phyloP scores from a whole-genome alignment of 345 rosid genomes.

The Streptanthus diversifolius region DNA sequence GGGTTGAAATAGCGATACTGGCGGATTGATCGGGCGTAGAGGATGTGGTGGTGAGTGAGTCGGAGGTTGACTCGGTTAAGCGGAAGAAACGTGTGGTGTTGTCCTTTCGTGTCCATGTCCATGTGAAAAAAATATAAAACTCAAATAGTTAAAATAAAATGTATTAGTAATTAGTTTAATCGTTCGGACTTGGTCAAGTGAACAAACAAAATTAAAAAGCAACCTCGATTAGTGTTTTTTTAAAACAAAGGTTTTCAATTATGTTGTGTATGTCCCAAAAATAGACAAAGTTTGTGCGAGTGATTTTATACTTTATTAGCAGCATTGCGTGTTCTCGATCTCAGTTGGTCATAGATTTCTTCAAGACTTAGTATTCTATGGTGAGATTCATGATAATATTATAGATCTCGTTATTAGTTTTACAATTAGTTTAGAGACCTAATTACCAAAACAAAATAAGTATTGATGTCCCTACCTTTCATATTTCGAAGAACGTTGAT shows the following conservation, averaged over 20 bases:
- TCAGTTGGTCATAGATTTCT: background rate
- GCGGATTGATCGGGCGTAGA: constrained; percentile 22
- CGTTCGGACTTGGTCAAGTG: constrained; percentile 3
- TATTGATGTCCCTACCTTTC: background rate
- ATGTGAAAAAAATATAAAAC: background rate
- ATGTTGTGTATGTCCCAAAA: background rate
- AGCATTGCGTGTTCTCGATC: background rate
- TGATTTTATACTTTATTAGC: background rate
- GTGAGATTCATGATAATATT: background rate
- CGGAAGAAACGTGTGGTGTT: constrained; percentile 6
- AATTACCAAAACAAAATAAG: background rate
- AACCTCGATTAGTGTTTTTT: too few species aligned
- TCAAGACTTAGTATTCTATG: background rate
- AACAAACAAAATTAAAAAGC: background rate
- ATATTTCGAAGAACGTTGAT: background rate
- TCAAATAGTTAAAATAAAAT: background rate
- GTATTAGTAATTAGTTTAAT: background rate
- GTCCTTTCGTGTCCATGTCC: background rate
- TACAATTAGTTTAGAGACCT: background rate
- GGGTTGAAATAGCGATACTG: constrained; percentile 3
- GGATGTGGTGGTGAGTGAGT: constrained; percentile 21
- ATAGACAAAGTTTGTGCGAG: background rate
- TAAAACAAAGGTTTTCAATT: too few species aligned
- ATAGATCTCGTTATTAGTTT: background rate
- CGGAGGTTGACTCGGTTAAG: constrained; percentile 29